phyloP scores from a whole-genome alignment of 129 eudicot species.

The Flaveria ramosissima region DNA sequence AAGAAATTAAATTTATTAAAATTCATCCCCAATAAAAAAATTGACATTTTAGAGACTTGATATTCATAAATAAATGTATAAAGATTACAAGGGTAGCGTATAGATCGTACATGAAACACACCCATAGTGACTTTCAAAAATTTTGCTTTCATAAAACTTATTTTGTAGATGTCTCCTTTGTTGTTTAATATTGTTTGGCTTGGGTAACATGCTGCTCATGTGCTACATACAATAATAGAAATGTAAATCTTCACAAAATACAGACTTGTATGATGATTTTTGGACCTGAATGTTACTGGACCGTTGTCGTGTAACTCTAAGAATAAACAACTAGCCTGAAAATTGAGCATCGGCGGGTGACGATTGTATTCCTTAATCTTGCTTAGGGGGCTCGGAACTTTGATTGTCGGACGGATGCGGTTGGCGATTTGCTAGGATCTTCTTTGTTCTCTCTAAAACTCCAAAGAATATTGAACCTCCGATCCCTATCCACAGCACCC shows the following conservation, averaged over 20 bases:
- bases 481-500: conserved; percentile 97
- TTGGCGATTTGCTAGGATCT: conserved; percentile 54
- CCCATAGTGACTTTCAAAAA: not conserved
- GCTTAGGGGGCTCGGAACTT: conserved; percentile 32
- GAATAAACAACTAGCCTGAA: not conserved
- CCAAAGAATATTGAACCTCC: conserved; percentile 98
- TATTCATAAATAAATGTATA: no score
- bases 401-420: conserved; percentile 37
- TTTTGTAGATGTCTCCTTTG: not conserved
- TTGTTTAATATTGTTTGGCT: not conserved
- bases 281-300: conserved; percentile 9
- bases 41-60: no score
- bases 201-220: not conserved
- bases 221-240: conserved; percentile 5
- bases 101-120: not conserved
- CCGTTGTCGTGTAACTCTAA: conserved; percentile 1
- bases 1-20: no score
- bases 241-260: not conserved
- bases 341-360: not conserved
- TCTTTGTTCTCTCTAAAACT: conserved; percentile 86
- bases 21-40: no score
- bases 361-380: conserved; percentile 29
- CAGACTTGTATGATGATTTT: not conserved
- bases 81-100: not conserved
- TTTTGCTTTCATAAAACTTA: not conserved